phyloP scores from a whole-genome alignment of 768 basidiomycete genomes.

The Boletus pseudopeckii region DNA sequence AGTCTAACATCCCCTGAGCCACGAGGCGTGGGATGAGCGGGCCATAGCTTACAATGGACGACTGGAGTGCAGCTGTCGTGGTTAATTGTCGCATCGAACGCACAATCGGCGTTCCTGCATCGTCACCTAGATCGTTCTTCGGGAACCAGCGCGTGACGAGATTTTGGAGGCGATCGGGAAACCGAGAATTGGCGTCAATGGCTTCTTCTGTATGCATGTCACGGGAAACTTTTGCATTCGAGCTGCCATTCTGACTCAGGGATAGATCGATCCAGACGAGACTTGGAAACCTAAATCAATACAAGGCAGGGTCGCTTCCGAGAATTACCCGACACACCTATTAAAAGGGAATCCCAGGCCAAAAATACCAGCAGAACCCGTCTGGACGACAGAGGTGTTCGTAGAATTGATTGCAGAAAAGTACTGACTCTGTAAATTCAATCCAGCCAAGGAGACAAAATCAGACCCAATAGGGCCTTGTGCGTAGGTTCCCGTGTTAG shows the following conservation, averaged over 20 bases:
- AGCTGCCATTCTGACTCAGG: conserved; percentile 10
- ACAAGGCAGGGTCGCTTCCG: background rate
- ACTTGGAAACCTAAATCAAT: conserved; percentile 27
- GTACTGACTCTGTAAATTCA: conserved; percentile 49
- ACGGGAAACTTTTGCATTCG: background rate
- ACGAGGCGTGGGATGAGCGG: conserved; percentile 49
- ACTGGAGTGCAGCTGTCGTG: conserved; percentile 33
- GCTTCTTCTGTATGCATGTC: background rate
- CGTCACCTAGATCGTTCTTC: conserved; percentile 1
- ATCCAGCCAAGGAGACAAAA: conserved; percentile 49
- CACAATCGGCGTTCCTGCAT: background rate
- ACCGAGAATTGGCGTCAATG: background rate
- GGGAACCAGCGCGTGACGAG: conserved; percentile 20
- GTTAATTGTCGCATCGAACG: conserved; percentile 6
- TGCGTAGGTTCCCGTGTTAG: conserved; percentile 65
- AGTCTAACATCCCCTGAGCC: conserved; percentile 32
- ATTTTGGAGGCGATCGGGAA: conserved; percentile 9
- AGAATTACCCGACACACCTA: conserved; percentile 42
- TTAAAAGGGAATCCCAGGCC: conserved; percentile 74
- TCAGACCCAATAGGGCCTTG: conserved; percentile 62
- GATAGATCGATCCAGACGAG: conserved; percentile 46
- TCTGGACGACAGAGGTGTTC: conserved; percentile 57
- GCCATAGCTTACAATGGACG: conserved; percentile 40
- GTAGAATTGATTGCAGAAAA: conserved; percentile 69
- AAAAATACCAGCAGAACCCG: conserved; percentile 62